These are phyloP conservation scores for Umbellularia californica DNA, from an alignment of 164 flowering plant genomes.

Conservation along the genomic window DNA sequence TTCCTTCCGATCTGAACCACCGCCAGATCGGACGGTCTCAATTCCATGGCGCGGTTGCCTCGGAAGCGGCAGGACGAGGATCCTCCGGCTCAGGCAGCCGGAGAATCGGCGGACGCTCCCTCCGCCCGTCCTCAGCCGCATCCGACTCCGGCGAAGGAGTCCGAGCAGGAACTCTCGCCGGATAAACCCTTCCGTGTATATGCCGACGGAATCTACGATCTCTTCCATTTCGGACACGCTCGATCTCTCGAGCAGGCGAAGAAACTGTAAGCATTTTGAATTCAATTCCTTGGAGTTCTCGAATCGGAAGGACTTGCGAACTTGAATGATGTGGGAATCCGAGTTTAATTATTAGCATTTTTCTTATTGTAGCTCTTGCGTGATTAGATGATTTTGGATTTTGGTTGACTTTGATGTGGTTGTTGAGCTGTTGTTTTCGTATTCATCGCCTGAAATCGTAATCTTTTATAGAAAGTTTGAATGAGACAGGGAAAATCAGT, in stretches of 20 bases:
- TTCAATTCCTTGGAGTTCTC: not conserved
- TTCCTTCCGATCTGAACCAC: not conserved
- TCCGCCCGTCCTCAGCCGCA: not conserved
- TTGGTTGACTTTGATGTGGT: too few relatives aligned
- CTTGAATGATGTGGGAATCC: not conserved
- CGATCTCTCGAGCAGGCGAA: conserved; percentile 94
- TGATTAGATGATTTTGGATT: too few relatives aligned
- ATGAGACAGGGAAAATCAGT: too few relatives aligned
- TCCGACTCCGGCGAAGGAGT: not conserved
- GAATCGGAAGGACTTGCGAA: not conserved
- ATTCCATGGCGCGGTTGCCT: not conserved
- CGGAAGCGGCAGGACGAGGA: not conserved
- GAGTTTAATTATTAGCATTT: too few relatives aligned
- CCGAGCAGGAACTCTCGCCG: not conserved
- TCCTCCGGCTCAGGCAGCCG: not conserved
- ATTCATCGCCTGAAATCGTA: too few relatives aligned
- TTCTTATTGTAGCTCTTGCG: too few relatives aligned
- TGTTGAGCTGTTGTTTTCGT: too few relatives aligned
- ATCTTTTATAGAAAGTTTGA: too few relatives aligned
- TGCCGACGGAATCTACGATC: conserved; percentile 58
- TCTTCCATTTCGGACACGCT: conserved; percentile 96
- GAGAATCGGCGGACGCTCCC: not conserved
- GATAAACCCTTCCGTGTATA: conserved; percentile 18
- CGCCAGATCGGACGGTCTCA: not conserved
- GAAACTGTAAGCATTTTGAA: conserved; percentile 36